Evolutionary conservation across 2,329 filamentous ascomycete species (phyloP).

Genomic region (Fusarium acutatum): DNA sequence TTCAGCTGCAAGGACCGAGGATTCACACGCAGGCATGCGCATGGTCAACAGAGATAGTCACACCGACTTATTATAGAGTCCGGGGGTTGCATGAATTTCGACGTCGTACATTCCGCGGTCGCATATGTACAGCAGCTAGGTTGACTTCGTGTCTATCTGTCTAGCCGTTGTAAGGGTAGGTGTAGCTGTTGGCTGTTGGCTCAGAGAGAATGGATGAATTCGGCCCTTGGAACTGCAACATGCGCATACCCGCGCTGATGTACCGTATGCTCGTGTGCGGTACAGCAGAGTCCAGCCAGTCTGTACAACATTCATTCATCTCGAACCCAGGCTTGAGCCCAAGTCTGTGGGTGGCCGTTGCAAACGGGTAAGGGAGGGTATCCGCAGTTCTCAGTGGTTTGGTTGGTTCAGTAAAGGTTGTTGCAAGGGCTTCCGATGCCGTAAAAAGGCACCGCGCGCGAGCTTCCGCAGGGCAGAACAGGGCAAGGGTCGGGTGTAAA

Average conservation of each 20-base stretch:
- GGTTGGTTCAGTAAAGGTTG: conserved; percentile 4
- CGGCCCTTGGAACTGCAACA: background rate
- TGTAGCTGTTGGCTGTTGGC: background rate
- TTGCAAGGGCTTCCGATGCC: conserved; percentile 29
- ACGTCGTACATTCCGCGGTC: conserved; percentile 31
- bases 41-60: conserved; percentile 33
- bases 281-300: background rate
- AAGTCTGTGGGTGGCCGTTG: conserved; percentile 32
- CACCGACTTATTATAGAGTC: conserved; percentile 39
- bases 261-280: conserved; percentile 7
- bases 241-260: conserved; percentile 25
- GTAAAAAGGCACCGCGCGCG: conserved; percentile 22
- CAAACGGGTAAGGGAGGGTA: conserved; percentile 18
- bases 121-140: conserved; percentile 3
- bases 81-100: conserved; percentile 39
- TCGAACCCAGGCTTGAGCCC: conserved; percentile 16
- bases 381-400: conserved; percentile 12
- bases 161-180: background rate
- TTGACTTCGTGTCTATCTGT: background rate
- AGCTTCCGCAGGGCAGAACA: background rate
- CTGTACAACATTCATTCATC: background rate
- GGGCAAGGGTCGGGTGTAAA: conserved; percentile 14
- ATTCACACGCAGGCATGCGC: conserved; percentile 32
- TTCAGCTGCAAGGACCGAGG: conserved; percentile 32
- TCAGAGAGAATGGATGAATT: conserved; percentile 11